These are phyloP conservation scores for Avena insularis DNA, from an alignment of 176 grass and related monocot genomes.

Conservation along the genomic window DNA sequence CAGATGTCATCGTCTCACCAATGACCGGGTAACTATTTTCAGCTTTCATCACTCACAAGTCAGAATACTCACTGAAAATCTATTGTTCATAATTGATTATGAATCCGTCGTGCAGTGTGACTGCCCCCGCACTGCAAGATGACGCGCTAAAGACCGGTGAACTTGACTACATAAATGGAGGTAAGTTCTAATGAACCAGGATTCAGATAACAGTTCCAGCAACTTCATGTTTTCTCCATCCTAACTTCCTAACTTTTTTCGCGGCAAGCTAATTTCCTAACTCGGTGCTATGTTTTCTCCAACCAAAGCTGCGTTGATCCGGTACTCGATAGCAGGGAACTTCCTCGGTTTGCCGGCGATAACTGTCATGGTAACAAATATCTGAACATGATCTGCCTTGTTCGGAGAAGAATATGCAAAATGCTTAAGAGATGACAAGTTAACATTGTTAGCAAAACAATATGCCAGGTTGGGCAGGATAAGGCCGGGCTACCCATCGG, in stretches of 20 bases:
- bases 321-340: slow-evolving; percentile 97
- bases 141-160: slow-evolving; percentile 76
- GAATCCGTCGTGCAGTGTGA: slow-evolving; percentile 61
- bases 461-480: slow-evolving; percentile 79
- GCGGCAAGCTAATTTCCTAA: slow-evolving; percentile 6
- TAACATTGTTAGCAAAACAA: neutral
- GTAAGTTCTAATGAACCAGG: slow-evolving; percentile 45
- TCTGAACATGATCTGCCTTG: neutral
- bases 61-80: neutral
- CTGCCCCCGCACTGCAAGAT: slow-evolving; percentile 78
- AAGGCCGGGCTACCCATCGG: slow-evolving; percentile 80
- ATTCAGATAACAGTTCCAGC: neutral
- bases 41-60: neutral
- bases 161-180: slow-evolving; percentile 99
- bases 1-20: slow-evolving; percentile 95
- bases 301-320: slow-evolving; percentile 72
- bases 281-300: neutral
- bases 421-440: neutral
- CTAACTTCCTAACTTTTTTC: neutral
- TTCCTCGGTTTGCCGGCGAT: slow-evolving; percentile 95
- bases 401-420: neutral
- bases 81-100: neutral
- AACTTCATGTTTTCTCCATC: neutral
- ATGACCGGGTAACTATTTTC: slow-evolving; percentile 73
- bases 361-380: slow-evolving; percentile 68